phyloP scores from a whole-genome alignment of 495 filamentous ascomycete species.

The Penicillium dipodomyicola region DNA sequence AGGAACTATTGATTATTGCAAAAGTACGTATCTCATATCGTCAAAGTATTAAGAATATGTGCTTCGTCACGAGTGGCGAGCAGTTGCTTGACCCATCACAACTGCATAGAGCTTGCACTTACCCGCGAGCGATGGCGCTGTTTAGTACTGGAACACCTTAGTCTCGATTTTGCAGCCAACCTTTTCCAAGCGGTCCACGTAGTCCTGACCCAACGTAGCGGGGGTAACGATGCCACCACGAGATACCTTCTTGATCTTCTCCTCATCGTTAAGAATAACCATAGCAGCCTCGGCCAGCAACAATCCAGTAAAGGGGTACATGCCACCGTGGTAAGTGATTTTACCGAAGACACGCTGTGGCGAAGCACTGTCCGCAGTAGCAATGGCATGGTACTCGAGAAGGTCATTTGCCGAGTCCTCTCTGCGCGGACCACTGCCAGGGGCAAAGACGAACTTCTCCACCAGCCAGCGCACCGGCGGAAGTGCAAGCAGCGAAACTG shows the following conservation, averaged over 20 bases:
- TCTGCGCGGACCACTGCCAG: slow-evolving; percentile 64
- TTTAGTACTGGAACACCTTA: slow-evolving; percentile 37
- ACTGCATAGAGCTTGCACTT: not conserved
- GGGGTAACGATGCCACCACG: slow-evolving; percentile 75
- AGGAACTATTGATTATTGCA: not conserved
- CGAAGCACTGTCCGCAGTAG: slow-evolving; percentile 47
- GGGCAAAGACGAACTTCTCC: slow-evolving; percentile 55
- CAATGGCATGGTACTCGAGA: slow-evolving; percentile 66
- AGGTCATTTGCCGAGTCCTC: slow-evolving; percentile 56
- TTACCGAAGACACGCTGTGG: slow-evolving; percentile 56
- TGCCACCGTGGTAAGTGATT: slow-evolving; percentile 56
- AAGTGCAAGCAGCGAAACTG: slow-evolving; percentile 51
- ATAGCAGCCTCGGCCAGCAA: slow-evolving; percentile 68
- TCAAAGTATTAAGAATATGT: not conserved
- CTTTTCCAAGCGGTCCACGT: slow-evolving; percentile 65
- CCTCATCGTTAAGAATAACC: slow-evolving; percentile 63
- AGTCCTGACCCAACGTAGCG: slow-evolving; percentile 76
- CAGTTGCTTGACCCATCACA: not conserved
- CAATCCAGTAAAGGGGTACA: slow-evolving; percentile 70
- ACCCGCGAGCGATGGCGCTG: not conserved
- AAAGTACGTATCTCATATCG: slow-evolving; percentile 5
- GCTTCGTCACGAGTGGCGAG: not conserved
- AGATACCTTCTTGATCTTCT: slow-evolving; percentile 54
- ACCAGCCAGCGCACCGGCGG: slow-evolving; percentile 55
- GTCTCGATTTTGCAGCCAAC: slow-evolving; percentile 63